phyloP scores from a whole-genome alignment of 345 rosid species.

The Salix arbutifolia region DNA sequence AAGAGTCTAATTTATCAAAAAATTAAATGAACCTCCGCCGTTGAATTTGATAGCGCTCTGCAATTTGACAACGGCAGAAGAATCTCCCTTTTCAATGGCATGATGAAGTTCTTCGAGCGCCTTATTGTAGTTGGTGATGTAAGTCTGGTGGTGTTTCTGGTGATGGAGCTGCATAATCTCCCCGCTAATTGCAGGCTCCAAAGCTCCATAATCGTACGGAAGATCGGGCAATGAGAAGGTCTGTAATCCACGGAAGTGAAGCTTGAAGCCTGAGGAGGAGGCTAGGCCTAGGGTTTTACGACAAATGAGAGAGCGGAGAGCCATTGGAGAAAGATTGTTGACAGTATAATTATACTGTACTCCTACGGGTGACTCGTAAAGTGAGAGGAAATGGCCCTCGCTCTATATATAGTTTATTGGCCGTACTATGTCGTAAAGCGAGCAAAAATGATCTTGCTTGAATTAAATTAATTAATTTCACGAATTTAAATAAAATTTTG shows the following conservation, averaged over 20 bases:
- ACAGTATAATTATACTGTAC: no score
- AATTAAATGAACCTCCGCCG: conserved; percentile 64
- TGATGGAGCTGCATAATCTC: conserved; percentile 97
- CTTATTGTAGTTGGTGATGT: conserved; percentile 82
- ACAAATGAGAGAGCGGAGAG: conserved; percentile 48
- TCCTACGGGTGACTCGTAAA: no score
- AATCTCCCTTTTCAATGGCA: conserved; percentile 60
- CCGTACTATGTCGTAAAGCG: no score
- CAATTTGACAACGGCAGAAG: conserved; percentile 57
- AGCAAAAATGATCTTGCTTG: no score
- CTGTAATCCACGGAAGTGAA: conserved; percentile 36
- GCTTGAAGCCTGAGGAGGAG: conserved; percentile 5
- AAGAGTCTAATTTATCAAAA: neutral
- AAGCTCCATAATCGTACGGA: conserved; percentile 73
- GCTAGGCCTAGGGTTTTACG: conserved; percentile 33
- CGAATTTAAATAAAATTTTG: no score
- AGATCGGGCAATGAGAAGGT: conserved; percentile 89
- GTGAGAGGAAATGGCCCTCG: no score
- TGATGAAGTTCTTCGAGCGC: conserved; percentile 74
- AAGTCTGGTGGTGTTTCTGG: conserved; percentile 95
- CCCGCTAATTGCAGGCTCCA: conserved; percentile 89
- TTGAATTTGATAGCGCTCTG: conserved; percentile 96
- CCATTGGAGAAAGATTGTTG: conserved; percentile 37
- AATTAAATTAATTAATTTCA: no score
- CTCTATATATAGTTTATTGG: no score